Evolutionary conservation across 2,329 filamentous ascomycete species (phyloP), one percentile per base, ranked within the genome.

Genomic region (Leptographium procerum): DNA sequence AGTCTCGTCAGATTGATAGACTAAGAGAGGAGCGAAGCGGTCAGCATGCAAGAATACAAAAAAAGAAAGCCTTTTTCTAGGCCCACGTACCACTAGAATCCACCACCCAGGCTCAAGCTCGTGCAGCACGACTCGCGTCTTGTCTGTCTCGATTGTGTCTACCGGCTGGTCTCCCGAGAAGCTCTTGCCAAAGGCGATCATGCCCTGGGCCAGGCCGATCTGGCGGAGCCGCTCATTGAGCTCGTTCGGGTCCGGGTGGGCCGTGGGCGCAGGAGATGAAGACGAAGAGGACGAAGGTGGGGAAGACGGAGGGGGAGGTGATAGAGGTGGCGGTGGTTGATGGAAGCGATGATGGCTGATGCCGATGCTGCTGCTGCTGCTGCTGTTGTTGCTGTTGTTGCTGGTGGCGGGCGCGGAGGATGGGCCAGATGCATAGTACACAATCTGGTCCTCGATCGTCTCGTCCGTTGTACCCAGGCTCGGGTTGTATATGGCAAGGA

Each of bases 401-500:
- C n/a, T n/a, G 14, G 4, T 19, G 4, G 13, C 2, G 14, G 36
- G 14, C 36, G 36, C 14, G 36, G 48, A 33, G 24, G 19, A 29
- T 22, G 29, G n/a, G 2, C 79, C 71, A 7, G 89, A 90, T 66
- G 88, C 87, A 74, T 95, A 96, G 77, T 96, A 99, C 65, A 96
- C 89, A 62, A 97, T 89, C 73, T 99, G 89, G 65, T 92, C 80
- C 55, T 81, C 77, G 62, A 91, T 75, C 2, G 85, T 87, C 68
- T 90, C 87, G 69, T 91, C 87, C 16, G 73, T 76, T 11, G 70
- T 67, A 43, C 75, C 74, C 11, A 70, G 80, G 43, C 65, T 66
- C 36, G 95, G 94, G 70, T 95, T 97, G 78, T 95, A 99, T 70
- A 99, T 95, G 69, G 92, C 85, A 52, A 99, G 81, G 71, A 94